Base-by-base conservation (phyloP, 768 basidiomycete species). In the Agaricus sinodeliciosus region DNA sequence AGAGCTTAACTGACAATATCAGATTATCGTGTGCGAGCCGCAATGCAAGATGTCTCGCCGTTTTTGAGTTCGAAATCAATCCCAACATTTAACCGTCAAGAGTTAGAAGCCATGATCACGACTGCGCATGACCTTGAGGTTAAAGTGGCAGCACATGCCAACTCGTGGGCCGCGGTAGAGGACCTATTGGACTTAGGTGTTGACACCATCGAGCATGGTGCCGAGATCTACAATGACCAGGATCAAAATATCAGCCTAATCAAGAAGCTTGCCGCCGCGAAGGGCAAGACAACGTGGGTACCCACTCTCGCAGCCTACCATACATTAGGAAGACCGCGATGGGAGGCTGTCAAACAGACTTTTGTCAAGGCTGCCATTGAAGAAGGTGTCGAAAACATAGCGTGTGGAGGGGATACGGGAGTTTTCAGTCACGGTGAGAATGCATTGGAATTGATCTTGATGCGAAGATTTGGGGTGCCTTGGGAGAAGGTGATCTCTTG, bases 321-420 rank as follows among this genome's bases (percentile, higher is more conserved):
- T 44, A 72, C 72, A 8, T 49, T 63, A 4, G 26, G 5, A 46
- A 59, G 42, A 62, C 54, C 41, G 9, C 40, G 54, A 5, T 82
- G 79, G 80, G 68, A 68, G 48, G 58, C 55, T 34, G 68, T 68
- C 4, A 57, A 59, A 35, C 56, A 55, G 8, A 70, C 72, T 3
- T 85, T 87, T 67, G 58, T 65, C 48, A 63, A 65, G 4, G 80
- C 75, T 18, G 56, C 49, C 39, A 58, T 46, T 5, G 65, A 65
- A 40, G 59, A 63, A 3, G 72, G 70, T 0, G 66, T 75, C 57
- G 71, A 76, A 9, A 71, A 72, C 49, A 72, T 85, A 48, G 80
- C 80, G 6, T 79, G 78, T 60, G 82, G 83, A 6, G 81, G 83
- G 1, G 81, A 85, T 63, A 85, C 83, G 2, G 84, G 82, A 8